A percentile compares a stretch with the other conserved stretches of the same genome.
Evolutionary conservation across 805 yeast species (phyloP).

Genomic region (Starmerella tilneyi): DNA sequence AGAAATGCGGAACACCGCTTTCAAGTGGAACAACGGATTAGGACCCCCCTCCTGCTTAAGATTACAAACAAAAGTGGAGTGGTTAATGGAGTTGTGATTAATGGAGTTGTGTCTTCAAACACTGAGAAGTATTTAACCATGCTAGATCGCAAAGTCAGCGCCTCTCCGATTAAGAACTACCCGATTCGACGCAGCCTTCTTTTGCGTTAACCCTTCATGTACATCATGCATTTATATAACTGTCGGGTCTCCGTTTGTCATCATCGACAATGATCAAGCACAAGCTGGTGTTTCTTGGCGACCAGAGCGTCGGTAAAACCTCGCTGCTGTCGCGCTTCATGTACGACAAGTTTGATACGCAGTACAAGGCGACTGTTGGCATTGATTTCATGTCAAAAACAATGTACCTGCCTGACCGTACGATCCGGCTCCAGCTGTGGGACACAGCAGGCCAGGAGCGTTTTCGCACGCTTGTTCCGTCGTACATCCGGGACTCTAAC

Average conservation of each 20-base stretch:
- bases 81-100: too few species aligned
- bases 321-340: conserved; percentile 92
- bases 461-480: conserved; percentile 86
- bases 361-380: conserved; percentile 90
- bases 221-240: not conserved
- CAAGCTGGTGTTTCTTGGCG: conserved; percentile 94
- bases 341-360: conserved; percentile 96
- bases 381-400: conserved; percentile 91
- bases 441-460: conserved; percentile 97
- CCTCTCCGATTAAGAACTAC: not conserved
- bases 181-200: too few species aligned
- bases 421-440: conserved; percentile 91
- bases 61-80: too few species aligned
- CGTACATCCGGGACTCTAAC: conserved; percentile 88
- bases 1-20: too few species aligned
- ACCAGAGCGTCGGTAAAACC: conserved; percentile 94
- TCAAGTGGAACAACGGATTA: too few species aligned
- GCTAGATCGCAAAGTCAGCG: not conserved
- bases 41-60: too few species aligned
- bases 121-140: too few species aligned
- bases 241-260: conserved; percentile 2
- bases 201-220: too few species aligned
- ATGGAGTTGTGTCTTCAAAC: too few species aligned
- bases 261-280: conserved; percentile 27
- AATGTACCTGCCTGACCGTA: conserved; percentile 91